These are phyloP conservation scores for Trichoderma asperelloides DNA, from an alignment of 495 filamentous ascomycete species.

Conservation along the genomic window DNA sequence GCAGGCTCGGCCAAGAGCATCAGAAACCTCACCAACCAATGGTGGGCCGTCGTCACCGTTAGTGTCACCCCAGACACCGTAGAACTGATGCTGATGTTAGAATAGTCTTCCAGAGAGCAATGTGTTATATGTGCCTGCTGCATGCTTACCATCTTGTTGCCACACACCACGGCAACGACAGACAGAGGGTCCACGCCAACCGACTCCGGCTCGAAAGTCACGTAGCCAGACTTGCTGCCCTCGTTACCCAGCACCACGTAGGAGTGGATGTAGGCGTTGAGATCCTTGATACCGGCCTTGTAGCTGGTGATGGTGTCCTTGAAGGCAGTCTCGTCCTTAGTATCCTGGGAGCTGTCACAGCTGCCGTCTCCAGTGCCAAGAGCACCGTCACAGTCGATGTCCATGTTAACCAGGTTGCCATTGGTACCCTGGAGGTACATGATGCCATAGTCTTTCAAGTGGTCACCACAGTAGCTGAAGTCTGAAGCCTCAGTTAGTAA, in stretches of 20 bases:
- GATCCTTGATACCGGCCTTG: constrained; percentile 40
- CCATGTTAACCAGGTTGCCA: constrained; percentile 43
- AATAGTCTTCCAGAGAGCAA: not conserved
- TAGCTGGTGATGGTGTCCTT: constrained; percentile 36
- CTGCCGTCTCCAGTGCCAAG: constrained; percentile 37
- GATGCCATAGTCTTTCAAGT: constrained; percentile 21
- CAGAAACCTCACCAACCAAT: constrained; percentile 47
- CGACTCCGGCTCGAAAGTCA: constrained; percentile 37
- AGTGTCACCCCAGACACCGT: constrained; percentile 59
- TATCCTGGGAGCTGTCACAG: constrained; percentile 41
- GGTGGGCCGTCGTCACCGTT: constrained; percentile 45
- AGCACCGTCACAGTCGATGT: constrained; percentile 61
- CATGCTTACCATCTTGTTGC: constrained; percentile 38
- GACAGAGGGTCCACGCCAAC: constrained; percentile 50
- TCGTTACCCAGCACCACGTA: constrained; percentile 61
- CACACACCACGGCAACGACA: constrained; percentile 56
- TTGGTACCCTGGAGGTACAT: constrained; percentile 30
- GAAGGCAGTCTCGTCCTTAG: constrained; percentile 49
- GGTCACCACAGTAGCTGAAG: constrained; percentile 31
- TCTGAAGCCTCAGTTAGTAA: constrained; percentile 8
- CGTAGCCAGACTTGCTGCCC: constrained; percentile 32
- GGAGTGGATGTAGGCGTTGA: constrained; percentile 52
- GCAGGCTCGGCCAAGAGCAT: constrained; percentile 51
- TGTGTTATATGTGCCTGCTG: not conserved
- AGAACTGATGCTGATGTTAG: constrained; percentile 30